Base-by-base conservation (phyloP, 2,329 filamentous ascomycete species). In the Arthrinium phaeospermum region DNA sequence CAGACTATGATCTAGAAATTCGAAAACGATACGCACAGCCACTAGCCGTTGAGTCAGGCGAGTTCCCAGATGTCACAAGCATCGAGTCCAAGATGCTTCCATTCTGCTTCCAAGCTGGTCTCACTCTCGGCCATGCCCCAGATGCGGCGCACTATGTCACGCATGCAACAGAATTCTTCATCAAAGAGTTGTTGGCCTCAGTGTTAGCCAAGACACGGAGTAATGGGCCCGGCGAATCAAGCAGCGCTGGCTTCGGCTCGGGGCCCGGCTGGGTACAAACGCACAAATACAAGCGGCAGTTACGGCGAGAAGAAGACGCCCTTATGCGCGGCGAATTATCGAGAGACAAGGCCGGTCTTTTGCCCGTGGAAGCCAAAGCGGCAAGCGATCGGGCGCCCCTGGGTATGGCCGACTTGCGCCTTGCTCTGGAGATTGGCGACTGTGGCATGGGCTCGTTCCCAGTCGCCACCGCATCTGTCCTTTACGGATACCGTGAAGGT, bases 321-420 rank as follows among this genome's bases (percentile, higher is more conserved):
- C 91, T 90, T 37, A 88, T 91, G 53, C 87, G 90, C n/a, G 94
- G 95, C 5, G 93, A 95, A 76, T 81, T 97, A 1, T 85, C 89
- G 24, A 88, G 94, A 75, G 93, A 95, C 72, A 92, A 93, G 73
- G 92, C 89, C 68, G 95, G 95, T 1, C 83, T 97, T 41, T 83
- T 98, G 7, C 96, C 95, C 0, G 85, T 95, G 47, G 95, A 98
- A 81, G 90, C 93, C 3, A 94, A 93, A 79, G 92, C 92, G 70
- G 91, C 93, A 22, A 90, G 90, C 71, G 90, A 92, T 76, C 87
- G 94, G 51, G 89, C 91, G 7, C 90, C 93, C 0, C 83, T 98
- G 1, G 91, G 91, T 19, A 92, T 96, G 83, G 90, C 91, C 24
- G 96, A 98, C 80, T 82, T 98, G 68, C 89, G 93, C 49, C 85